Conservation (phyloP, 768 basidiomycete species). For the Amanita pseudoporphyria region DNA sequence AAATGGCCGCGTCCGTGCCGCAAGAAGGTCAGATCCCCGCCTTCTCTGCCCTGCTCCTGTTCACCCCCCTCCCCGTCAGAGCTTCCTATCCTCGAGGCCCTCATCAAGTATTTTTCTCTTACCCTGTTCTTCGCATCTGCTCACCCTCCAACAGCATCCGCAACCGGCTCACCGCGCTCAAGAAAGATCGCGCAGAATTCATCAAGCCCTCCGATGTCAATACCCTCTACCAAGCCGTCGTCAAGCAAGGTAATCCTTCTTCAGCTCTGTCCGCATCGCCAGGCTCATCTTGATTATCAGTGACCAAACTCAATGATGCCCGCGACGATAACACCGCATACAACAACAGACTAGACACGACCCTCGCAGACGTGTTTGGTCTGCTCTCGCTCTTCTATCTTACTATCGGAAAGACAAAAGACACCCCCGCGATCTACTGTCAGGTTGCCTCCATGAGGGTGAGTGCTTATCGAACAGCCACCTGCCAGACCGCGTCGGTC, state of each 20-base stretch:
- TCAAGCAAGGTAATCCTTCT: slow-evolving; percentile 68
- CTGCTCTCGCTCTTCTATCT: slow-evolving; percentile 95
- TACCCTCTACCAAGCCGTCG: slow-evolving; percentile 83
- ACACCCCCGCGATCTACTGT: slow-evolving; percentile 91
- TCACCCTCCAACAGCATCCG: slow-evolving; percentile 56
- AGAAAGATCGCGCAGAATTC: slow-evolving; percentile 88
- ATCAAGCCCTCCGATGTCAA: slow-evolving; percentile 93
- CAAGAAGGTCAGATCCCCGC: slow-evolving; percentile 51
- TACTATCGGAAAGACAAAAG: slow-evolving; percentile 92
- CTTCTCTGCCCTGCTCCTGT: neutral
- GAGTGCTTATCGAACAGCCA: slow-evolving; percentile 26
- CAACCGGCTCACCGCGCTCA: slow-evolving; percentile 88
- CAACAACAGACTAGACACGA: slow-evolving; percentile 90
- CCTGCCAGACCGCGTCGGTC: neutral
- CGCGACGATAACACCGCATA: slow-evolving; percentile 66
- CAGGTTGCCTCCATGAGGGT: slow-evolving; percentile 96
- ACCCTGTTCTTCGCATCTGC: slow-evolving; percentile 12
- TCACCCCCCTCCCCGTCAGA: slow-evolving; percentile 36
- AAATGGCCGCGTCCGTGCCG: slow-evolving; percentile 63
- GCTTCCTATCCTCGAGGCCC: slow-evolving; percentile 86
- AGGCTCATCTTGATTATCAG: slow-evolving; percentile 30
- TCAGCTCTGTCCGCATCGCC: neutral
- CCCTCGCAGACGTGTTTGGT: slow-evolving; percentile 92
- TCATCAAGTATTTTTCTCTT: slow-evolving; percentile 63
- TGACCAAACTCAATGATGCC: slow-evolving; percentile 87